These are phyloP conservation scores for Cantharellus cinnabarinus DNA, from an alignment of 768 basidiomycete species.

Conservation along the genomic window DNA sequence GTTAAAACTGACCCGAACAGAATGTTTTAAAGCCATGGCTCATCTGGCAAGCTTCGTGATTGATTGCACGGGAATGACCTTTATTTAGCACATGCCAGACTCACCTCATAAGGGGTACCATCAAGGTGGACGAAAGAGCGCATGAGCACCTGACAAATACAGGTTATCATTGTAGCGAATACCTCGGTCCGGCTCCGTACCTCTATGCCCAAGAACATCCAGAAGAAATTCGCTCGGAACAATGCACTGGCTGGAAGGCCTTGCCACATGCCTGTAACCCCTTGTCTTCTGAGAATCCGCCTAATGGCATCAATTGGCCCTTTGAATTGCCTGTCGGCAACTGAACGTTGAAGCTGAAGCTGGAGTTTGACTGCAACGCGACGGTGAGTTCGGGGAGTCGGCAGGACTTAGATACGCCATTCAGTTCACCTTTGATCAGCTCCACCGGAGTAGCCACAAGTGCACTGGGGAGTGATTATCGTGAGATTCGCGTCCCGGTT, in stretches of 20 bases:
- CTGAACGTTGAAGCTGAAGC: slow-evolving; percentile 35
- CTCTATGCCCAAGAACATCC: slow-evolving; percentile 60
- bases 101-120: slow-evolving; percentile 42
- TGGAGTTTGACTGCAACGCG: slow-evolving; percentile 40
- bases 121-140: slow-evolving; percentile 32
- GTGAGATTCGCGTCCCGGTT: not conserved
- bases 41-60: slow-evolving; percentile 22
- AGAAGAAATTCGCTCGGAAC: slow-evolving; percentile 56
- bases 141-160: slow-evolving; percentile 31
- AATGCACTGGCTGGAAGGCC: slow-evolving; percentile 54
- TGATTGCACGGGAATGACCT: not conserved
- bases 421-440: slow-evolving; percentile 40
- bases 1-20: not conserved
- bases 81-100: slow-evolving; percentile 1
- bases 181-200: slow-evolving; percentile 14
- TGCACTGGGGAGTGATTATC: slow-evolving; percentile 23
- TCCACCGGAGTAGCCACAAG: slow-evolving; percentile 60
- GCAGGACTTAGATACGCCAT: not conserved
- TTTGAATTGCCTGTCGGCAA: slow-evolving; percentile 31
- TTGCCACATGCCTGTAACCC: slow-evolving; percentile 47
- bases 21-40: slow-evolving; percentile 42
- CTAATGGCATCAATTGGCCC: slow-evolving; percentile 45
- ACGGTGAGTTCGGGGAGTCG: not conserved
- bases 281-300: slow-evolving; percentile 41
- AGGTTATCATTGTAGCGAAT: not conserved